Evolutionary conservation across 1,284 basidiomycete genomes (phyloP), one percentile per base, ranked within the genome.

Genomic region (Rhodotorula sp.): DNA sequence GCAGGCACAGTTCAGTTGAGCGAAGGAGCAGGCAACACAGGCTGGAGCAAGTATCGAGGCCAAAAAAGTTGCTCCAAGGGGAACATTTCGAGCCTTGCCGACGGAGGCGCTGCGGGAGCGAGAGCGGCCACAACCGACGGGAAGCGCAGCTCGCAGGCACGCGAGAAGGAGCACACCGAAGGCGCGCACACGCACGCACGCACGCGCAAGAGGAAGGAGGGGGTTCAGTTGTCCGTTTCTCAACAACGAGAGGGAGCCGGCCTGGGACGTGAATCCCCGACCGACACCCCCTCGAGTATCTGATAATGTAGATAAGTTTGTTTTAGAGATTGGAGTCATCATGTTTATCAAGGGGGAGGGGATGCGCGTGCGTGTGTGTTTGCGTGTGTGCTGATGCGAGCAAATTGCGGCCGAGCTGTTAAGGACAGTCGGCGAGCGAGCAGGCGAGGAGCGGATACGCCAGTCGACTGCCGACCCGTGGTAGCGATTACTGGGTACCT

Each of bases 291-390:
- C 45, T 57, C 14, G 45, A 58, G 15, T 46, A 10, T 42, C 56
- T 44, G 63, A 48, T 64, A 64, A 64, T 64, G 63, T 64, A 64
- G 63, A 64, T 64, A 64, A 64, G 54, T 48, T 42, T 48, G 24
- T n/a, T 37, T 58, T 48, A 45, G n/a, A 44, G 15, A 26, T 53
- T 37, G 51, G 61, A 37, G 45, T 64, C 63, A 64, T 64, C 63
- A 59, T 58, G 12, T 30, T 37, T 55, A 26, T 44, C 20, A 29
- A 33, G 53, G 42, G 55, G 58, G 56, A 20, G 44, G n/a, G 20
- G 30, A 29, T 30, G 53, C 10, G 44, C 14, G 26, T 26, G 26
- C 22, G 8, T 45, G 33, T 22, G 29, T 0, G 44, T 7, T 26
- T 6, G n/a, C 17, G 51, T 4, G 4, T 7, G n/a, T 15, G 33